phyloP scores from a whole-genome alignment of 225 moss, liverwort and hornwort species.

The Bryum argenteum region DNA sequence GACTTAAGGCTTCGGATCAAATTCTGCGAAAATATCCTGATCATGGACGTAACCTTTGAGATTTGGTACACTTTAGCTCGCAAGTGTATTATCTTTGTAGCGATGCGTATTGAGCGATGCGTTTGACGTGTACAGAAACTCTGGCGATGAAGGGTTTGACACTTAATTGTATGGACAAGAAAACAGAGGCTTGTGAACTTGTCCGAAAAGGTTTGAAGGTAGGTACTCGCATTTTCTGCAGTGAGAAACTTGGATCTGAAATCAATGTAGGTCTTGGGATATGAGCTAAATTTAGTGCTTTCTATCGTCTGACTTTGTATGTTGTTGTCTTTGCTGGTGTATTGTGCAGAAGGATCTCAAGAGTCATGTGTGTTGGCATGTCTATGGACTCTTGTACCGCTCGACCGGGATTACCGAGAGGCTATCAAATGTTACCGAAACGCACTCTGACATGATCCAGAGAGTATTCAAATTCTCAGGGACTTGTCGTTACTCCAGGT shows the following conservation, averaged over 20 bases:
- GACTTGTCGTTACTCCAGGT: conserved; percentile 76
- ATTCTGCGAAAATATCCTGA: conserved; percentile 82
- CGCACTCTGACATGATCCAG: conserved; percentile 80
- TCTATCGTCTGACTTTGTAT: not conserved
- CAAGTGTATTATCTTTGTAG: not conserved
- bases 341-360: no score
- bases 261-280: not conserved
- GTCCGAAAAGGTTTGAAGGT: conserved; percentile 83
- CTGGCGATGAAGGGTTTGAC: conserved; percentile 97
- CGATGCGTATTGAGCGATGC: conserved; percentile 1
- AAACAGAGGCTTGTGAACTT: conserved; percentile 81
- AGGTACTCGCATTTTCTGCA: not conserved
- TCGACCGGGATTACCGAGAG: conserved; percentile 92
- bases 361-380: no score
- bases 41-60: conserved; percentile 93
- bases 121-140: conserved; percentile 54
- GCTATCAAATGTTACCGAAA: conserved; percentile 88
- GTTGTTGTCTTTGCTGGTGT: conserved; percentile 26
- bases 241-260: not conserved
- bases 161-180: conserved; percentile 91
- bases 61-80: conserved; percentile 9
- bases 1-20: no score
- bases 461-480: conserved; percentile 92
- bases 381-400: conserved; percentile 82
- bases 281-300: conserved; percentile 3